Evolutionary conservation across 2,329 filamentous ascomycete species (phyloP).

Genomic region (Tolypocladium cylindrosporum): DNA sequence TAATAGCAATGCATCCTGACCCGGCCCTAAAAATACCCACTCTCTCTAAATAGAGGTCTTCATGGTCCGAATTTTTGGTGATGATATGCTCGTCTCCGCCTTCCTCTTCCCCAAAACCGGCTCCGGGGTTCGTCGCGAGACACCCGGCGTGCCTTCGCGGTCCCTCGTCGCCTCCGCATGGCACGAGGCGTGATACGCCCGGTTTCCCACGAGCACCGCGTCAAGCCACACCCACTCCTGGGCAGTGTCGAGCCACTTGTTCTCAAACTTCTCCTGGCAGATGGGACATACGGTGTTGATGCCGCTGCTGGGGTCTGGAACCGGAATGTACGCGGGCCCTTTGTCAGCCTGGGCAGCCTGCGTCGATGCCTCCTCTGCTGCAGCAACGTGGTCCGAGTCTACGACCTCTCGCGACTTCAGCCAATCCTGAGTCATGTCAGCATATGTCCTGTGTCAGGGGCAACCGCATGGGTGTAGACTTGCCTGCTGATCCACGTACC

Average conservation of each 20-base stretch:
- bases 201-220: constrained; percentile 64
- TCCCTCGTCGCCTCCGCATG: constrained; percentile 72
- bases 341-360: constrained; percentile 26
- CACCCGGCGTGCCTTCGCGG: constrained; percentile 33
- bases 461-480: constrained; percentile 17
- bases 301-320: constrained; percentile 67
- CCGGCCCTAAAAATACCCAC: neutral
- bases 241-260: constrained; percentile 81
- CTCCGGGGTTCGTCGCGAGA: constrained; percentile 47
- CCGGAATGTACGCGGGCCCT: constrained; percentile 62
- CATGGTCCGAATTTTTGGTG: constrained; percentile 24
- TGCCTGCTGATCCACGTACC: constrained; percentile 86
- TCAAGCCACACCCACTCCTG: constrained; percentile 98
- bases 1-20: neutral
- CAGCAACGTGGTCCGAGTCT: constrained; percentile 45
- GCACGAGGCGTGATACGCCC: constrained; percentile 85
- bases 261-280: constrained; percentile 91
- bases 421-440: constrained; percentile 60
- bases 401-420: constrained; percentile 73
- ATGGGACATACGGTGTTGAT: constrained; percentile 80
- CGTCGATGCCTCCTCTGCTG: constrained; percentile 19
- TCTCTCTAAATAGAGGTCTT: constrained; percentile 20
- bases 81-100: constrained; percentile 47
- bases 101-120: constrained; percentile 65
- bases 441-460: neutral